phyloP scores from a whole-genome alignment of 148 eudicot genomes.

The Persicaria tinctoria region DNA sequence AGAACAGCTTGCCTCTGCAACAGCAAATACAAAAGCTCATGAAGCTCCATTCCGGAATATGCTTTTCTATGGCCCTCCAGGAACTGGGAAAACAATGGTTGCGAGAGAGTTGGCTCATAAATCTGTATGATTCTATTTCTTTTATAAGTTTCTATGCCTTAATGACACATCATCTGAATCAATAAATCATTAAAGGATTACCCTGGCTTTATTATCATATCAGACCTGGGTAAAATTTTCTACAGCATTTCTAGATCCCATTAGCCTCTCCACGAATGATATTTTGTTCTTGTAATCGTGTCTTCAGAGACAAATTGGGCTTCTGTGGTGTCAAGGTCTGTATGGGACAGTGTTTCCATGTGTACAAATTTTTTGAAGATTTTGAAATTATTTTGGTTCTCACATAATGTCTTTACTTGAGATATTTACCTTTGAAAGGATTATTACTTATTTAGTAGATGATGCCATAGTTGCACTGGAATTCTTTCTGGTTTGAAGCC shows the following conservation, averaged over 20 bases:
- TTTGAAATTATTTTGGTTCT: not conserved
- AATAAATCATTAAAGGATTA: not conserved
- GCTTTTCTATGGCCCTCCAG: slow-evolving; percentile 99
- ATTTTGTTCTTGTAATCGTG: not conserved
- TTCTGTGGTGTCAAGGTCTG: not conserved
- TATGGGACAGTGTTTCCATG: not conserved
- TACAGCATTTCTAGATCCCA: not conserved
- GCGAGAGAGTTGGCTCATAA: slow-evolving; percentile 81
- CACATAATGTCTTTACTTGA: not conserved
- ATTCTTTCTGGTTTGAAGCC: not conserved
- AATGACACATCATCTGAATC: not conserved
- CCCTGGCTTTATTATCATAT: not conserved
- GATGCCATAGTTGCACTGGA: not conserved
- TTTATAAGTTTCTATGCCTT: not conserved
- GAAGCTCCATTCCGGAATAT: slow-evolving; percentile 97
- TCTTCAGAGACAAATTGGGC: not conserved
- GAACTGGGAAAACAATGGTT: slow-evolving; percentile 66
- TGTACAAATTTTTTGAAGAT: not conserved
- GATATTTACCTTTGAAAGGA: not conserved
- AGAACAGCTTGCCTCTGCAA: slow-evolving; percentile 78
- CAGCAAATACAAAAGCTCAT: slow-evolving; percentile 93
- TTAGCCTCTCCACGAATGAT: not conserved
- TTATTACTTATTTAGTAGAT: not conserved
- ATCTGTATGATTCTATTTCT: slow-evolving; percentile 38
- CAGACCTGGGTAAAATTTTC: too few relatives aligned